A percentile compares a stretch with the other conserved stretches of the same genome.
These are phyloP conservation scores for Edaphochlamys debaryana DNA, from an alignment of 139 green algal genomes.

Conservation along the genomic window DNA sequence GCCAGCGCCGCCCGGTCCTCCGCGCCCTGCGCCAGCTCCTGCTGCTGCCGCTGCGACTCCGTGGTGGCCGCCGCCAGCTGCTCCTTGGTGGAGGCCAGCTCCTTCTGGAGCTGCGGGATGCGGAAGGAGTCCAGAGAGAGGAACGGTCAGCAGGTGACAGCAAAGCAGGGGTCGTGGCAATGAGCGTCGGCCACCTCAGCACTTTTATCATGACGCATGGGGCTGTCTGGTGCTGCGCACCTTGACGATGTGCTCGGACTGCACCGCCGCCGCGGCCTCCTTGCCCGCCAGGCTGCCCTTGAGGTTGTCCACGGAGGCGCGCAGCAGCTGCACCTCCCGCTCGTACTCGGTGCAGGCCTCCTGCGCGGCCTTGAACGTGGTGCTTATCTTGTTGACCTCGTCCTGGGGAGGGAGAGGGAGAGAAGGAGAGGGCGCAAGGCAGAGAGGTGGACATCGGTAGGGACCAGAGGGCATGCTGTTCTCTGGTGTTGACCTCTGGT, in stretches of 20 bases:
- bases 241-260: constrained; percentile 25
- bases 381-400: neutral
- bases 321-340: constrained; percentile 8
- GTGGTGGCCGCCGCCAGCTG: constrained; percentile 31
- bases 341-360: neutral
- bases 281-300: neutral
- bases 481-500: no score
- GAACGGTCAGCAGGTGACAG: no score
- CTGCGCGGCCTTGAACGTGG: neutral
- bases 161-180: no score
- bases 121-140: no score
- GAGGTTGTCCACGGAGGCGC: neutral
- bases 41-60: constrained; percentile 4
- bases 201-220: no score
- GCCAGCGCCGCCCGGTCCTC: constrained; percentile 14
- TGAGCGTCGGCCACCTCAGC: no score
- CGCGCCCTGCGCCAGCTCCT: neutral
- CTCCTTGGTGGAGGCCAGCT: constrained; percentile 3
- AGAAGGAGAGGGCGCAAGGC: no score
- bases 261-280: neutral
- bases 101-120: constrained; percentile 6
- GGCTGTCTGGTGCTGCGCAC: no score
- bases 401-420: neutral
- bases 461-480: no score
- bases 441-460: no score